A percentile compares a stretch with the other conserved stretches of the same genome.
Conservation (phyloP, 2,329 filamentous ascomycete species). For the Phaeosphaeriaceae sp. region DNA sequence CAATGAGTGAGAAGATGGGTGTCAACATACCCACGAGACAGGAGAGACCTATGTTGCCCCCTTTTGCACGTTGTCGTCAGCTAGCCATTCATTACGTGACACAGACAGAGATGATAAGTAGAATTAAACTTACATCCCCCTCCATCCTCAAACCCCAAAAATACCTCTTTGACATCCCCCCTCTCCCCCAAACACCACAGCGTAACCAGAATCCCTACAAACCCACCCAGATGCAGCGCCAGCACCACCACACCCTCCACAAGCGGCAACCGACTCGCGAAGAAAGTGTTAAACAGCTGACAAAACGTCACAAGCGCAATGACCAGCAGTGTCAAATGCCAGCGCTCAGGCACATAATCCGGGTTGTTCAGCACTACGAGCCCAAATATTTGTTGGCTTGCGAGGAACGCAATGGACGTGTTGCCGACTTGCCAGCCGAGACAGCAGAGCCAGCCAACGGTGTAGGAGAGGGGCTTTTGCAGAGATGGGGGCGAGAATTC, state of each 20-base stretch:
- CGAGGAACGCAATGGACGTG: constrained; percentile 52
- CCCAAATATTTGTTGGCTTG: constrained; percentile 51
- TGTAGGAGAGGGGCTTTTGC: constrained; percentile 34
- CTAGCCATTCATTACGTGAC: not conserved
- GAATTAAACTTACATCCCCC: constrained; percentile 49
- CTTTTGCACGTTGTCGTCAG: not conserved
- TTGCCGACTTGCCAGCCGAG: constrained; percentile 56
- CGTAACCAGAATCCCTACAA: constrained; percentile 56
- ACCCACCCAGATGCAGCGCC: constrained; percentile 56
- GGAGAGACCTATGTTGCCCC: constrained; percentile 48
- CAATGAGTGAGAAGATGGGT: constrained; percentile 41
- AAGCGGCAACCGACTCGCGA: constrained; percentile 45
- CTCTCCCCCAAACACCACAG: constrained; percentile 37
- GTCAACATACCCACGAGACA: constrained; percentile 46
- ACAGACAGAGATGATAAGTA: too few species aligned
- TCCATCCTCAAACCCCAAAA: constrained; percentile 54
- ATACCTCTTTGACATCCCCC: constrained; percentile 49
- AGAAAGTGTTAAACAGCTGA: constrained; percentile 50
- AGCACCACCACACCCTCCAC: constrained; percentile 25
- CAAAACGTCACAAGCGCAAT: constrained; percentile 48
- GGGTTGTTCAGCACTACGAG: constrained; percentile 47
- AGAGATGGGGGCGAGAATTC: constrained; percentile 48
- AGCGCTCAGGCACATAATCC: constrained; percentile 47
- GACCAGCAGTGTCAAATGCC: constrained; percentile 57
- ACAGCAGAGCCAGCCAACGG: constrained; percentile 48